Conservation (phyloP, 2,329 filamentous ascomycete genomes). For the Talaromyces sp. region DNA sequence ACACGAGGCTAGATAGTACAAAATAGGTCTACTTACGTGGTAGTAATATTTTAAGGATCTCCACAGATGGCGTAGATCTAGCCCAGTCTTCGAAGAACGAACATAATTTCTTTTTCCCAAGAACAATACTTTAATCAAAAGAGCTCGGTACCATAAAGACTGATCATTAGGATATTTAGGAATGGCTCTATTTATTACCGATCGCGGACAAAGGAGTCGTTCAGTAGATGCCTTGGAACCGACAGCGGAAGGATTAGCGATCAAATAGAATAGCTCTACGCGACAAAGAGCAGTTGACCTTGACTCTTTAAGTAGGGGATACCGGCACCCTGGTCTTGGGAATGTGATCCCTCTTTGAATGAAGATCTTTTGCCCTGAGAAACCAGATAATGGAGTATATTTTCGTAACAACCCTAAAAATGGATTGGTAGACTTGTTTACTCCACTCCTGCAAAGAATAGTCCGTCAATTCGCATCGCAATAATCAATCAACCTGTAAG, state of each 20-base stretch:
- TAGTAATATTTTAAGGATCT: neutral
- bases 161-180: neutral
- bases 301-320: neutral
- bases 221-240: neutral
- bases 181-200: neutral
- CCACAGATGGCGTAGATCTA: neutral
- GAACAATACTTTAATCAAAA: neutral
- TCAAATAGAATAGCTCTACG: neutral
- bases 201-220: neutral
- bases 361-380: neutral
- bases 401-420: neutral
- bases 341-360: neutral
- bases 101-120: neutral
- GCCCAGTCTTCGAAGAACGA: neutral
- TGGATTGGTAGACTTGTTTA: neutral
- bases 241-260: neutral
- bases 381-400: conserved; percentile 3
- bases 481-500: neutral
- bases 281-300: neutral
- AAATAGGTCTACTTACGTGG: neutral
- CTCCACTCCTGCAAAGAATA: neutral
- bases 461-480: neutral
- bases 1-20: neutral
- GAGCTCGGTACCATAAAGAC: neutral
- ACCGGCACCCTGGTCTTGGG: neutral